phyloP scores from a whole-genome alignment of 2,329 filamentous ascomycete genomes.

The Arthrinium puccinioides region DNA sequence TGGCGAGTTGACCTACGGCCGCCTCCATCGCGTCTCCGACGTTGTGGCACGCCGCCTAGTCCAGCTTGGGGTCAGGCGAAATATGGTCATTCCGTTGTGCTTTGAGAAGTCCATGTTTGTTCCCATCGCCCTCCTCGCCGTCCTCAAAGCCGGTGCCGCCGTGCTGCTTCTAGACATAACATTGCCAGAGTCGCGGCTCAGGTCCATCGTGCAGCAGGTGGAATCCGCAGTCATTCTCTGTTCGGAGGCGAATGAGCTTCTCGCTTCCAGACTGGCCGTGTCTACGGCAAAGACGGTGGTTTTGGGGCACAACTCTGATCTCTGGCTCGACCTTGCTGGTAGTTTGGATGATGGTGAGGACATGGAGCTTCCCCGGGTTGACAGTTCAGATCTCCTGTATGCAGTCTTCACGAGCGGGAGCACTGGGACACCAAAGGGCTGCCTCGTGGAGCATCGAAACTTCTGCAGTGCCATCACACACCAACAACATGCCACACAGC shows the following conservation, averaged over 20 bases:
- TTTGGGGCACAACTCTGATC: neutral
- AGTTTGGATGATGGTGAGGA: neutral
- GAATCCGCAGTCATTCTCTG: neutral
- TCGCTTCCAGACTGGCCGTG: neutral
- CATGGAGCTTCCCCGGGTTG: neutral
- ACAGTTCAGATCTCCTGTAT: neutral
- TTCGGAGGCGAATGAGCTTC: neutral
- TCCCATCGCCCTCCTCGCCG: neutral
- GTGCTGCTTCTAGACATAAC: constrained; percentile 22
- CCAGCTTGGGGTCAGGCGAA: neutral
- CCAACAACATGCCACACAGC: constrained; percentile 2
- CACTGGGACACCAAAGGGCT: neutral
- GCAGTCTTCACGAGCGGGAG: neutral
- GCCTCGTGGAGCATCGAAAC: constrained; percentile 5
- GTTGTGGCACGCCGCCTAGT: neutral
- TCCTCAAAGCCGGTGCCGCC: constrained; percentile 25
- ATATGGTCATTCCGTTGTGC: constrained; percentile 13
- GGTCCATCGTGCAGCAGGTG: neutral
- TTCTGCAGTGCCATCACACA: constrained; percentile 8
- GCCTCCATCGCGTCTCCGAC: neutral
- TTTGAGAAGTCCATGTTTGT: constrained; percentile 13
- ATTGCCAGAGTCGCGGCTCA: constrained; percentile 1
- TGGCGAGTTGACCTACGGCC: neutral
- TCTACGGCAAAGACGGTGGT: neutral
- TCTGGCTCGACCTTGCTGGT: neutral